Evolutionary conservation across 176 grass and related monocot species (phyloP), one percentile per base, ranked within the genome.

Genomic region (Coix lacrymajobi): DNA sequence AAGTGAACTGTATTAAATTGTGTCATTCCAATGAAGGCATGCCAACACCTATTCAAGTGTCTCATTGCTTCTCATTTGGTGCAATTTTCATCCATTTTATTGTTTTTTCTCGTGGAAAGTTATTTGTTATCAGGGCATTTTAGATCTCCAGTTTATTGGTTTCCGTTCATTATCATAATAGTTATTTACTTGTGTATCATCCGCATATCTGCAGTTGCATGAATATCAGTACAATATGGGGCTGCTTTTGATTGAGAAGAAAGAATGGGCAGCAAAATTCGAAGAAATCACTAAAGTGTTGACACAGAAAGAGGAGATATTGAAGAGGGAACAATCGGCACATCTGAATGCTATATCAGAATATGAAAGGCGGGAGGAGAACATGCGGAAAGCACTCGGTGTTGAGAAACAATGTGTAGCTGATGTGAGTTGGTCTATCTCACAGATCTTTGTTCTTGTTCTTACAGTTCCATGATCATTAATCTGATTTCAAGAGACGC

Each of bases 161-260:
- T 24, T 75, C 69, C 26, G n/a, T n/a, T 78, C 4, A 28, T 64
- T 71, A 38, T 73, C 40, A 22, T 65, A 54, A 11, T 63, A 38
- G n/a, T 72, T 75, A 90, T 78, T 82, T 79, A 78, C 75, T 12
- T 70, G 3, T 85, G 31, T 37, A 61, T 62, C 22, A 9, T 84
- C 51, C 73, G 13, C 43, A 16, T 89, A 33, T 86, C 16, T 88
- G 77, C 83, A 96, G 93, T 81, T 99, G 72, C 93, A 93, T 68
- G 93, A 92, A 75, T 99, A 99, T 44, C 93, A 96, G 69, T 93
- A 99, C 73, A 99, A 92, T 61, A 93, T 99, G 96, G 96, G 96
- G 4, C 80, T 99, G 29, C 80, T 99, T 40, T 85, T 99, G 58
- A 95, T 99, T 70, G 96, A 99, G 79, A 99, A 99, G 78, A 99